Percentiles rank a stretch among this genome's conserved stretches.
Conservation (phyloP, 2,329 filamentous ascomycete genomes). For the Basipetospora chlamydospora region DNA sequence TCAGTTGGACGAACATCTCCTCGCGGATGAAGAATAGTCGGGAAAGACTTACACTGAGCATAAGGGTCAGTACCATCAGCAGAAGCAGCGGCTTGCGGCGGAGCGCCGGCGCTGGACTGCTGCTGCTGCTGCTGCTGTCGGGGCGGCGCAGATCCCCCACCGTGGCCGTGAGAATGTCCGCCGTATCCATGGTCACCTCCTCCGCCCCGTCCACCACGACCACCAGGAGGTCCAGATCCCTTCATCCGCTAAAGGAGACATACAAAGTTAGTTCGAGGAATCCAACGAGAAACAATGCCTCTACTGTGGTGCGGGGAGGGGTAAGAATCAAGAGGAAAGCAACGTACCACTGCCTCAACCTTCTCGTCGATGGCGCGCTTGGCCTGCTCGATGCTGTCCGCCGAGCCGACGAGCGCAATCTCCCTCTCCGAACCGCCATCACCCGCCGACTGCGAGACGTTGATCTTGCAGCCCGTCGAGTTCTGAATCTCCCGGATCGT, state of each 20-base stretch:
- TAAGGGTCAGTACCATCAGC: conserved; percentile 52
- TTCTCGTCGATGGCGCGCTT: conserved; percentile 83
- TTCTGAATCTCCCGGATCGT: conserved; percentile 91
- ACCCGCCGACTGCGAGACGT: conserved; percentile 69
- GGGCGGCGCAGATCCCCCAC: conserved; percentile 18
- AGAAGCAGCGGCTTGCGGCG: conserved; percentile 29
- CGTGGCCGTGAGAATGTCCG: conserved; percentile 19
- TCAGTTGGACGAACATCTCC: not conserved
- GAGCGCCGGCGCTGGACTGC: conserved; percentile 7
- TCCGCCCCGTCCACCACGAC: conserved; percentile 27
- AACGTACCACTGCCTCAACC: conserved; percentile 71
- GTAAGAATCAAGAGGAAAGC: not conserved
- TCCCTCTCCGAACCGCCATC: conserved; percentile 69
- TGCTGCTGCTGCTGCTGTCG: conserved; percentile 16
- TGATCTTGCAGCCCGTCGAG: conserved; percentile 82
- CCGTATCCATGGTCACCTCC: conserved; percentile 29
- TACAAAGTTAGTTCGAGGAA: conserved; percentile 1
- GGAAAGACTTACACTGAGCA: conserved; percentile 47
- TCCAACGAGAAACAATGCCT: not conserved
- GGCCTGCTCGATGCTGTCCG: conserved; percentile 63
- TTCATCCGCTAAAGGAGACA: conserved; percentile 2
- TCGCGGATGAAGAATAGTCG: not conserved
- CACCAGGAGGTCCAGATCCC: conserved; percentile 14
- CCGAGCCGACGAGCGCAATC: conserved; percentile 69
- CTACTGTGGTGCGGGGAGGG: not conserved